Evolutionary conservation across 129 eudicot species (phyloP).

Genomic region (Lonicera japonica): DNA sequence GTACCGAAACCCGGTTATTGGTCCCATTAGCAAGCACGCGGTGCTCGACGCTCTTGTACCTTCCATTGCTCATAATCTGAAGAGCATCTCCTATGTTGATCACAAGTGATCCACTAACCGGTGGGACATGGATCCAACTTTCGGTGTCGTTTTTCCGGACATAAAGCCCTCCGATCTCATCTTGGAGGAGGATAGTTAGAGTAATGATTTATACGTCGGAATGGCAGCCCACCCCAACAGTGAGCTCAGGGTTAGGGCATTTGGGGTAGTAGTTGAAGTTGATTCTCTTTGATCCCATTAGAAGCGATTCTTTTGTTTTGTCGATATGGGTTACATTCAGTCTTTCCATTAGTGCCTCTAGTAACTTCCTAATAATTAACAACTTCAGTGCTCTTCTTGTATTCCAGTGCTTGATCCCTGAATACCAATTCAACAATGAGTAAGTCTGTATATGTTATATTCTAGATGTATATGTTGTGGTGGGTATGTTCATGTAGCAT

Average conservation of each 20-base stretch:
- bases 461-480: neutral
- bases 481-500: neutral
- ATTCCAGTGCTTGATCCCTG: slow-evolving; percentile 43
- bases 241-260: no score
- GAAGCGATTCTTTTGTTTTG: no score
- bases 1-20: no score
- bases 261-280: slow-evolving; percentile 39
- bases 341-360: no score
- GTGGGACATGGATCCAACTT: no score
- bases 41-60: slow-evolving; percentile 13
- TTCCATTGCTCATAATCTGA: slow-evolving; percentile 53
- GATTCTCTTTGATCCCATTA: neutral
- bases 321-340: no score
- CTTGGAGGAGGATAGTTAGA: slow-evolving; percentile 58
- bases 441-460: neutral
- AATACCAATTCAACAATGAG: neutral
- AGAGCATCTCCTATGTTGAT: no score
- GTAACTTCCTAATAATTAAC: no score
- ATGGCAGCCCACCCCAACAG: slow-evolving; percentile 51
- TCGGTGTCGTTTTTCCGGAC: no score
- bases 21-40: slow-evolving; percentile 30
- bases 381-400: no score
- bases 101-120: no score
- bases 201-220: slow-evolving; percentile 55
- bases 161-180: no score